Base-by-base conservation (phyloP, 176 grass and related monocot species). In the Aegilops speltoides region DNA sequence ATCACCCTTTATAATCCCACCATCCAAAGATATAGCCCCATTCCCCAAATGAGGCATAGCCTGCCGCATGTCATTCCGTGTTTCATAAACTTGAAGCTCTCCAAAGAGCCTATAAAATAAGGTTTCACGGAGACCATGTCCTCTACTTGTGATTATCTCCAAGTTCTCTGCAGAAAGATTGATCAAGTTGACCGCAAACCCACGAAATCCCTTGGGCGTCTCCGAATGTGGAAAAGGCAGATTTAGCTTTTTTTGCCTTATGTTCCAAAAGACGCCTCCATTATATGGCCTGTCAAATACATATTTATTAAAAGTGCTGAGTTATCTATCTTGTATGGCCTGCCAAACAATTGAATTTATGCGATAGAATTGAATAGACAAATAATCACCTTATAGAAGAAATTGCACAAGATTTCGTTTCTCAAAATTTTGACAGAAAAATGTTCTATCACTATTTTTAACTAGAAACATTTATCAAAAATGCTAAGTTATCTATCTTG, bases 1-100 rank as follows among this genome's bases (percentile, higher is more conserved):
- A 26, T 87, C 73, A 66, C 85, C 78, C 73, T 82, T 87, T 71
- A 87, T 75, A 38, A 87, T 79, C 33, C 85, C 78, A 37, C 85
- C 85, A 87, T 87, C 85, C 69, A 87, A 74, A 52, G 85, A 87
- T 82, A 87, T 17, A 22, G 85, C 85, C 34, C 78, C 85, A 87
- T 19, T 62, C 3, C 64, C 82, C 31, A 82, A 37, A 82, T 87
- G 36, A 65, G 10, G 15, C 41, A 66, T 65, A n/a, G 85, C 85
- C 82, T 54, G 69, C 68, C 25, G 9, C 85, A 87, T 87, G 15
- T 87, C 68, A 0, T 65, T 26, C 40, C 78, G 68, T 15, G 68
- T 87, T 64, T 87, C 68, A 26, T 87, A 87, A 48, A 87, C 85
- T 75, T 87, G 85, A 74, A 87, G 78, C 68, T 81, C 68, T 52